These are phyloP conservation scores for Kurtzmaniella fragi DNA, from an alignment of 805 yeast species.

Conservation along the genomic window DNA sequence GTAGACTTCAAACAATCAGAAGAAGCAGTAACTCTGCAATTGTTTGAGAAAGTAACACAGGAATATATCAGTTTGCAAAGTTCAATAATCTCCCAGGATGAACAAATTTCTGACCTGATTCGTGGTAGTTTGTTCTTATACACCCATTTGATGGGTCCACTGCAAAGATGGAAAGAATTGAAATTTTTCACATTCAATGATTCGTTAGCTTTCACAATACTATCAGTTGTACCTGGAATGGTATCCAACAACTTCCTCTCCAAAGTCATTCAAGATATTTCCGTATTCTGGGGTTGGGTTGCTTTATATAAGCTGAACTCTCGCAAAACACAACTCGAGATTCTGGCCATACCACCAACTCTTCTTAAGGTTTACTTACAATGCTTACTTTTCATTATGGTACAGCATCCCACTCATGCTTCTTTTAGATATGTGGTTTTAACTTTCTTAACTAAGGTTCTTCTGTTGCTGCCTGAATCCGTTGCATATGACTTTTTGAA, in stretches of 20 bases:
- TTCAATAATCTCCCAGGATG: conserved; percentile 22
- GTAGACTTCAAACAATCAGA: conserved; percentile 16
- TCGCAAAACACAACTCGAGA: conserved; percentile 19
- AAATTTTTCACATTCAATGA: conserved; percentile 13
- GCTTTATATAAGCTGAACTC: conserved; percentile 17
- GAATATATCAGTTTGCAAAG: conserved; percentile 29
- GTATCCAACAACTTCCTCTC: conserved; percentile 15
- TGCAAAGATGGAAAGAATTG: conserved; percentile 11
- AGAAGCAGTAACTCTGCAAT: conserved; percentile 26
- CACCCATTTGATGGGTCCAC: conserved; percentile 13
- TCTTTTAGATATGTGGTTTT: conserved; percentile 41
- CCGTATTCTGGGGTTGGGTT: conserved; percentile 36
- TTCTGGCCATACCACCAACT: conserved; percentile 24
- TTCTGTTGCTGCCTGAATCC: conserved; percentile 54
- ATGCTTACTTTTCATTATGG: conserved; percentile 17
- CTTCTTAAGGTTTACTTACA: conserved; percentile 28
- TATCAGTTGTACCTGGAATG: conserved; percentile 32
- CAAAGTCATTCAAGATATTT: conserved; percentile 21
- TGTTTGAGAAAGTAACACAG: conserved; percentile 35
- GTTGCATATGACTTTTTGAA: conserved; percentile 54
- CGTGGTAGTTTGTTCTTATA: conserved; percentile 21
- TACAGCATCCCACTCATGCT: conserved; percentile 15
- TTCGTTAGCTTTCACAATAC: conserved; percentile 18
- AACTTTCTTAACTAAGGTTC: conserved; percentile 59
- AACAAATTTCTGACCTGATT: conserved; percentile 23